phyloP scores from a whole-genome alignment of 2,329 filamentous ascomycete species.

The Aspergillus luchuensis region DNA sequence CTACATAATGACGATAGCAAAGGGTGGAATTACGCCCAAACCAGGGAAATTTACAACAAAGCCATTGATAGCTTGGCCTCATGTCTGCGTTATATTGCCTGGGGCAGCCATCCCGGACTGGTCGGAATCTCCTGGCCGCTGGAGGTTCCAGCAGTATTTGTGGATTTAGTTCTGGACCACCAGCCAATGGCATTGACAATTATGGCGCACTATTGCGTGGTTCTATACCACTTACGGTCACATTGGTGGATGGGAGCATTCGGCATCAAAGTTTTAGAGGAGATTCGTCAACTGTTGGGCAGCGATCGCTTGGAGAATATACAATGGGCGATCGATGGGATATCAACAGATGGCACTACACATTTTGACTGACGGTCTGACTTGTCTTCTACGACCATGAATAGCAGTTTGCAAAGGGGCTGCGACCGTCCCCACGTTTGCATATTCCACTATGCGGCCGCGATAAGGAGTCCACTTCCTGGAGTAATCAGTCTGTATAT shows the following conservation, averaged over 20 bases:
- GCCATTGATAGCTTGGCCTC: slow-evolving; percentile 9
- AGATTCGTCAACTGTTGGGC: not conserved
- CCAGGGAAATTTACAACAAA: slow-evolving; percentile 6
- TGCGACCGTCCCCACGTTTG: too few relatives aligned
- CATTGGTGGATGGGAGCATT: slow-evolving; percentile 17
- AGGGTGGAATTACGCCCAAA: not conserved
- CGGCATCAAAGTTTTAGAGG: slow-evolving; percentile 9
- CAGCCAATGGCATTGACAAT: slow-evolving; percentile 13
- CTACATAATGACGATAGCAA: not conserved
- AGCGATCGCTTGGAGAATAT: not conserved
- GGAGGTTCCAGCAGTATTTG: slow-evolving; percentile 4
- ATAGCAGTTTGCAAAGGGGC: too few relatives aligned
- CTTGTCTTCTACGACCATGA: too few relatives aligned
- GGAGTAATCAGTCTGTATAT: too few relatives aligned
- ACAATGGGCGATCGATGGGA: not conserved
- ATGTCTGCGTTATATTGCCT: slow-evolving; percentile 11
- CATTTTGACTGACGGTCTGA: too few relatives aligned
- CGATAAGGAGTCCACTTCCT: too few relatives aligned
- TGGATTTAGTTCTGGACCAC: slow-evolving; percentile 5
- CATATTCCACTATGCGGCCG: too few relatives aligned
- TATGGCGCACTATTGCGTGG: slow-evolving; percentile 15
- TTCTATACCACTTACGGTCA: slow-evolving; percentile 14
- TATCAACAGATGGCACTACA: too few relatives aligned
- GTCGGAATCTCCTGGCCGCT: slow-evolving; percentile 12
- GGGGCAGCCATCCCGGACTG: slow-evolving; percentile 11